These are phyloP conservation scores for Spinacia oleracea DNA, from an alignment of 179 eudicot species.

Conservation along the genomic window DNA sequence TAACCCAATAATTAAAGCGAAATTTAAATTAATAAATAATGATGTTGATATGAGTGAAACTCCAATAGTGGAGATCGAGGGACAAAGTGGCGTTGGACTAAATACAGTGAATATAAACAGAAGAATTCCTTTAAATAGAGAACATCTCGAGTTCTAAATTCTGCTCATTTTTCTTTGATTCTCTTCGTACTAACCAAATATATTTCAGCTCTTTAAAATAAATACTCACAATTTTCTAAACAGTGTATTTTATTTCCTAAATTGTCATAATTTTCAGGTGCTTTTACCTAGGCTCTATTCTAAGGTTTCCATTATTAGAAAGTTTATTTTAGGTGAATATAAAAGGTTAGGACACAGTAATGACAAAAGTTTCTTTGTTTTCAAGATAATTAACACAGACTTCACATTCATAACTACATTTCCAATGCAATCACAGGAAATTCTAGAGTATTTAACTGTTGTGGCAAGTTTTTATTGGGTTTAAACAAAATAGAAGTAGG, in stretches of 20 bases:
- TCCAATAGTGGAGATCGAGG: neutral
- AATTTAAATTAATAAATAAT: neutral
- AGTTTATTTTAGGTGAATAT: neutral
- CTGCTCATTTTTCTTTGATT: neutral
- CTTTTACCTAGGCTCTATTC: neutral
- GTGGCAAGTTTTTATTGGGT: too few species aligned
- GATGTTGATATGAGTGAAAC: neutral
- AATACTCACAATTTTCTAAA: too few species aligned
- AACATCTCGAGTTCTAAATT: conserved; percentile 10
- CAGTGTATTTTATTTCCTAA: neutral
- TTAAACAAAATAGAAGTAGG: too few species aligned
- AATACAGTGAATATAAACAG: conserved; percentile 1
- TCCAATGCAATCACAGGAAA: conserved; percentile 15
- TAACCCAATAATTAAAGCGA: too few species aligned
- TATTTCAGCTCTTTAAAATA: neutral
- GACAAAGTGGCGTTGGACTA: conserved; percentile 7
- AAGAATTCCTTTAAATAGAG: neutral
- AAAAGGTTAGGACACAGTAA: neutral
- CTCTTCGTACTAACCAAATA: neutral
- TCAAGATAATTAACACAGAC: neutral
- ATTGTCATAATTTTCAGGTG: conserved; percentile 20
- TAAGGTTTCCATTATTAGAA: neutral
- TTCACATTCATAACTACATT: neutral
- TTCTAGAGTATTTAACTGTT: neutral
- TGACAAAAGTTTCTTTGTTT: conserved; percentile 15